phyloP scores from a whole-genome alignment of 441 rosid species.

The Hura crepitans region DNA sequence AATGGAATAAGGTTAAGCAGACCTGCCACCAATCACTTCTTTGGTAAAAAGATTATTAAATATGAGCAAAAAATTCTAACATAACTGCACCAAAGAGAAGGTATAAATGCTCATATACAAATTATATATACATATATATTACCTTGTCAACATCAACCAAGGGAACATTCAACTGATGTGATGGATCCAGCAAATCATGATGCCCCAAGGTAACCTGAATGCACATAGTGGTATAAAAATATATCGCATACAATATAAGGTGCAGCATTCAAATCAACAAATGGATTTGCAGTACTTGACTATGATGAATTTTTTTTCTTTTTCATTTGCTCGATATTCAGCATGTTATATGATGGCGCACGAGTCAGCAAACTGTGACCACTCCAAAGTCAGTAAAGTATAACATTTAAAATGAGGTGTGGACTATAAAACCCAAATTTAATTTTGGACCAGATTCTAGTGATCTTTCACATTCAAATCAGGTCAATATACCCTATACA shows the following conservation, averaged over 20 bases:
- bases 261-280: not conserved
- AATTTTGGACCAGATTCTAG: not conserved
- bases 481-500: not conserved
- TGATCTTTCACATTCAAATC: not conserved
- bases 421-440: not conserved
- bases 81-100: not conserved
- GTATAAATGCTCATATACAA: not conserved
- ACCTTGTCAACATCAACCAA: conserved; percentile 98
- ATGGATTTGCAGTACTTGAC: not conserved
- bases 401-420: not conserved
- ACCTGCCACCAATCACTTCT: conserved; percentile 4
- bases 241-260: not conserved
- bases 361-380: not conserved
- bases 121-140: conserved; percentile 16
- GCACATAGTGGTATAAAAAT: conserved; percentile 22
- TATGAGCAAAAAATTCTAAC: not conserved
- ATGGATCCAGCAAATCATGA: conserved; percentile 64
- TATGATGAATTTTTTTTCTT: too few species aligned
- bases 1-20: not conserved
- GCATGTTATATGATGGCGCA: not conserved
- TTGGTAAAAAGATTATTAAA: conserved; percentile 4
- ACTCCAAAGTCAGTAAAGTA: too few species aligned
- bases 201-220: conserved; percentile 53
- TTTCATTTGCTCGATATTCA: not conserved
- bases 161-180: conserved; percentile 76